These are phyloP conservation scores for Fusarium ramigenum DNA, from an alignment of 2,329 filamentous ascomycete species.

Conservation along the genomic window DNA sequence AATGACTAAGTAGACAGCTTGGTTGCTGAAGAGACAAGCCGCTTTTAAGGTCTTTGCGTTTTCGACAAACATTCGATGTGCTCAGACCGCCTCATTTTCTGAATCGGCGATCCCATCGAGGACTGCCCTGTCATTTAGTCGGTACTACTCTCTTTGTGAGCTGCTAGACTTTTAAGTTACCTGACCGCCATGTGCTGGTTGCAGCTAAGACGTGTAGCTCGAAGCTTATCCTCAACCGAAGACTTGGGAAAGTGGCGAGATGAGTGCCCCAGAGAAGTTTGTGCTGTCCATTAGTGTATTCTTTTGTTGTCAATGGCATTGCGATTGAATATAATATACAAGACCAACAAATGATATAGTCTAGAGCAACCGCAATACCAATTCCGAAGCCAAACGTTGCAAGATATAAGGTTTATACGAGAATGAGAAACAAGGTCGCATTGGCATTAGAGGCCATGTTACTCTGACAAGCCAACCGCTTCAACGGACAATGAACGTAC, in stretches of 20 bases:
- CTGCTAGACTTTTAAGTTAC: not conserved
- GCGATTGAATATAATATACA: accelerated
- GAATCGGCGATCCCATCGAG: not conserved
- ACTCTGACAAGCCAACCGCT: not conserved
- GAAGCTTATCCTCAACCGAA: not conserved
- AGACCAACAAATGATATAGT: not conserved
- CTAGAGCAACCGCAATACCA: not conserved
- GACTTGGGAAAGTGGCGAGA: not conserved
- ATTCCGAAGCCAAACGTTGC: accelerated
- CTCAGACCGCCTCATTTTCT: not conserved
- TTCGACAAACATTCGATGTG: not conserved
- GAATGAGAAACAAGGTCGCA: not conserved
- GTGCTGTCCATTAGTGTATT: accelerated
- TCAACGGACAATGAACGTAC: not conserved
- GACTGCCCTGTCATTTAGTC: not conserved
- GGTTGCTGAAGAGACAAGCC: not conserved
- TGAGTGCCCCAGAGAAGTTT: too few relatives aligned
- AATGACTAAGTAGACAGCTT: not conserved
- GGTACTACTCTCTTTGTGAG: not conserved
- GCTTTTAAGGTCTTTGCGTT: not conserved
- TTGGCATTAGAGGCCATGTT: not conserved
- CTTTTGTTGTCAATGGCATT: accelerated
- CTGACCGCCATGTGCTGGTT: not conserved
- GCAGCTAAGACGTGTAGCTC: not conserved
- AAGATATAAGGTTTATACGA: not conserved